Conservation (phyloP, 345 rosid genomes). For the Salix brachista region DNA sequence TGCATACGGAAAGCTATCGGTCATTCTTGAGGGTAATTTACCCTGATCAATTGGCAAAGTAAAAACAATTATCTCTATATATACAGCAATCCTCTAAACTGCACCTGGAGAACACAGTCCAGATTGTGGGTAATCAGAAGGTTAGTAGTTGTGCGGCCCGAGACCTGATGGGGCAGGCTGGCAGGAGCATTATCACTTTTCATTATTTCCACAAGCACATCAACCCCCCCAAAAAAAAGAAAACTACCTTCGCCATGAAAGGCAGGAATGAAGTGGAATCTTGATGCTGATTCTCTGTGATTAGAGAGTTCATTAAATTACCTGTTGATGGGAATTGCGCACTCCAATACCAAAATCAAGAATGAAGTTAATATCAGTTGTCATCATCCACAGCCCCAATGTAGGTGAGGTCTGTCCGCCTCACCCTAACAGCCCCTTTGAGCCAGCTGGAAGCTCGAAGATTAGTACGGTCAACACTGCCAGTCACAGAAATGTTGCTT, state of each 20-base stretch:
- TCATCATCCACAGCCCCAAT: slow-evolving; percentile 90
- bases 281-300: slow-evolving; percentile 16
- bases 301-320: slow-evolving; percentile 15
- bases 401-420: slow-evolving; percentile 78
- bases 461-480: slow-evolving; percentile 65
- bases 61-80: slow-evolving; percentile 49
- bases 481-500: slow-evolving; percentile 40
- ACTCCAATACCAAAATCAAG: slow-evolving; percentile 27
- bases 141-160: slow-evolving; percentile 31
- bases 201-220: background rate
- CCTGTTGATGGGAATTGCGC: slow-evolving; percentile 29
- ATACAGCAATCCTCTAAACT: slow-evolving; percentile 52
- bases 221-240: background rate
- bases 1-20: slow-evolving; percentile 32
- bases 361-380: slow-evolving; percentile 50
- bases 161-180: slow-evolving; percentile 7
- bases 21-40: slow-evolving; percentile 35
- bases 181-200: slow-evolving; percentile 10
- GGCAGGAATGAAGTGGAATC: slow-evolving; percentile 14
- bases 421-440: slow-evolving; percentile 88
- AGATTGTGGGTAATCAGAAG: slow-evolving; percentile 27
- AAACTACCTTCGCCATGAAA: slow-evolving; percentile 17
- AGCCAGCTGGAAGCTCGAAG: slow-evolving; percentile 88
- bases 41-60: slow-evolving; percentile 40
- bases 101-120: slow-evolving; percentile 31